Evolutionary conservation across 768 basidiomycete species (phyloP).

Genomic region (Leucosporidium yakuticum): DNA sequence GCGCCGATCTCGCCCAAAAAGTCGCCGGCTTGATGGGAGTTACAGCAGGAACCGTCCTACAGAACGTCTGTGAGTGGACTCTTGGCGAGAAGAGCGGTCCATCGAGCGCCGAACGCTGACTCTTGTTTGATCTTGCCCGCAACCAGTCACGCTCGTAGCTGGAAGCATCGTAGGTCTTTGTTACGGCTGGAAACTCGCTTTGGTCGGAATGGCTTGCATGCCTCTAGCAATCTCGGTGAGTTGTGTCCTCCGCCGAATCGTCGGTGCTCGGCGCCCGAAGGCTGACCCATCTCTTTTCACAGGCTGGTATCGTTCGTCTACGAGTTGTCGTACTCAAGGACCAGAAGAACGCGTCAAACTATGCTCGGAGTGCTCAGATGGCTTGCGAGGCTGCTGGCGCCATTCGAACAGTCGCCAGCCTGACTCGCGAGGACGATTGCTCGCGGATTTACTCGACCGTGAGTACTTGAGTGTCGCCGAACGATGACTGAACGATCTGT

Average conservation of each 20-base stretch:
- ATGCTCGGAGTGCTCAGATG: conserved; percentile 73
- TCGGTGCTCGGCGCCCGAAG: not conserved
- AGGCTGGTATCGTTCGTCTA: conserved; percentile 71
- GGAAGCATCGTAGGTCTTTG: conserved; percentile 51
- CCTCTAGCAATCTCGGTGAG: too few relatives aligned
- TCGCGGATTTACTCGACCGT: conserved; percentile 44
- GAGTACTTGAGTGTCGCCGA: too few relatives aligned
- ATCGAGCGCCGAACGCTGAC: too few relatives aligned
- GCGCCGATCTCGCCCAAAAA: conserved; percentile 84
- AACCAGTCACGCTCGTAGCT: conserved; percentile 16
- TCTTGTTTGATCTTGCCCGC: too few relatives aligned
- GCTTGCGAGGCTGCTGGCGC: conserved; percentile 87
- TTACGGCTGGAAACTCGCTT: conserved; percentile 69
- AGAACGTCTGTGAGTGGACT: conserved; percentile 50
- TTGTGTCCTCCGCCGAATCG: too few relatives aligned
- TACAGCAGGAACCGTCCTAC: conserved; percentile 80
- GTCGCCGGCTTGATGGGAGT: conserved; percentile 53
- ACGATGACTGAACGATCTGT: too few relatives aligned
- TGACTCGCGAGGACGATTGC: conserved; percentile 82
- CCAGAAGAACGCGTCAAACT: conserved; percentile 62
- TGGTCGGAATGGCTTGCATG: conserved; percentile 63
- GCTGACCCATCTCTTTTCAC: too few relatives aligned
- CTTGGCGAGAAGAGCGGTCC: too few relatives aligned
- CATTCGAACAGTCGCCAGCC: conserved; percentile 80
- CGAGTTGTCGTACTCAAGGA: conserved; percentile 77